Evolutionary conservation across 2,329 filamentous ascomycete genomes (phyloP).

Genomic region (Aureobasidium mangrovei): DNA sequence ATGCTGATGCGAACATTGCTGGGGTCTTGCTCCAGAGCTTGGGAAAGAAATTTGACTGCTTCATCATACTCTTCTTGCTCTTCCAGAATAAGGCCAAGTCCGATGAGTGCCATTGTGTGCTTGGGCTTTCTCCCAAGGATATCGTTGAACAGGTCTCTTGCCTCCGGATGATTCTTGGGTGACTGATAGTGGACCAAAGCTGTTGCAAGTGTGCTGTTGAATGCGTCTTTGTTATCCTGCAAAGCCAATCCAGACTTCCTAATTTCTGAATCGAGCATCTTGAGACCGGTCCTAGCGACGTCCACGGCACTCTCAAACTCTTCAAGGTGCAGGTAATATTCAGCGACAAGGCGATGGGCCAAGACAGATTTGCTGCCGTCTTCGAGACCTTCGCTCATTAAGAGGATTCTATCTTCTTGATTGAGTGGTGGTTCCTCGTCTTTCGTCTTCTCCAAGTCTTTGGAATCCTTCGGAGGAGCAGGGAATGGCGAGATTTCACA

Average conservation of each 20-base stretch:
- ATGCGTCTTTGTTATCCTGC: slow-evolving; percentile 60
- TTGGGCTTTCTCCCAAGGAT: slow-evolving; percentile 67
- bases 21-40: slow-evolving; percentile 64
- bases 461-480: slow-evolving; percentile 45
- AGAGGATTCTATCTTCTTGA: slow-evolving; percentile 68
- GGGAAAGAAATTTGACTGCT: slow-evolving; percentile 70
- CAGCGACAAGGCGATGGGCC: slow-evolving; percentile 71
- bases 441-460: slow-evolving; percentile 37
- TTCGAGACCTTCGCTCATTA: slow-evolving; percentile 58
- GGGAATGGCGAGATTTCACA: slow-evolving; percentile 81
- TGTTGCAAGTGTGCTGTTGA: slow-evolving; percentile 74
- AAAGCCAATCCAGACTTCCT: slow-evolving; percentile 61
- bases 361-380: slow-evolving; percentile 58
- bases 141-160: slow-evolving; percentile 73
- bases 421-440: slow-evolving; percentile 53
- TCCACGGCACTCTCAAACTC: slow-evolving; percentile 78
- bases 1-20: slow-evolving; percentile 70
- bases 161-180: slow-evolving; percentile 81
- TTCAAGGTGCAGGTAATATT: slow-evolving; percentile 76
- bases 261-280: slow-evolving; percentile 51
- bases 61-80: slow-evolving; percentile 82
- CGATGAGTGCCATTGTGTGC: slow-evolving; percentile 75
- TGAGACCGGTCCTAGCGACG: slow-evolving; percentile 64
- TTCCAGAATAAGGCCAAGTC: slow-evolving; percentile 83
- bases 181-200: slow-evolving; percentile 83